A percentile compares a stretch with the other conserved stretches of the same genome.
These are phyloP conservation scores for Aspergillus bertholletiae DNA, from an alignment of 495 filamentous ascomycete genomes.

Conservation along the genomic window DNA sequence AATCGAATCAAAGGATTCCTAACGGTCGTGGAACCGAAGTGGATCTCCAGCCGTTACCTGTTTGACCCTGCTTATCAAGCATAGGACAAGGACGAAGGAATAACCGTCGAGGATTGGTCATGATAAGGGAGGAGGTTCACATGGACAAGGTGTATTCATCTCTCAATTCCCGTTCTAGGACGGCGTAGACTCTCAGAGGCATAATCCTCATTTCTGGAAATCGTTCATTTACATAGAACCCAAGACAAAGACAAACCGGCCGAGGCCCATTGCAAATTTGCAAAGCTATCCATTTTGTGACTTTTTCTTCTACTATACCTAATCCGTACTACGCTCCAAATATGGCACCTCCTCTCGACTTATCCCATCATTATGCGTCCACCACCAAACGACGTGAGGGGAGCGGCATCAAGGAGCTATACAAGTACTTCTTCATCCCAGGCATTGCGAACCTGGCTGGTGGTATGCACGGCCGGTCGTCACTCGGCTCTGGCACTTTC, in stretches of 20 bases:
- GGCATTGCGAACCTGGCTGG: constrained; percentile 85
- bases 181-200: background rate
- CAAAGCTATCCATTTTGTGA: no score
- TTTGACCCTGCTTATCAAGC: constrained; percentile 13
- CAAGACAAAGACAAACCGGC: background rate
- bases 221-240: background rate
- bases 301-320: background rate
- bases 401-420: constrained; percentile 72
- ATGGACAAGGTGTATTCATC: background rate
- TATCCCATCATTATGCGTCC: constrained; percentile 74
- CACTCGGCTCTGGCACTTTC: background rate
- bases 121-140: background rate
- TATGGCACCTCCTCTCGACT: constrained; percentile 54
- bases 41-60: background rate
- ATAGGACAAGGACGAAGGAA: background rate
- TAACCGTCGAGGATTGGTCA: background rate
- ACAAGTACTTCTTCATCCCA: constrained; percentile 80
- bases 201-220: background rate
- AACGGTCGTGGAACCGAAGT: background rate
- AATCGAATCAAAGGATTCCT: background rate
- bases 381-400: constrained; percentile 58
- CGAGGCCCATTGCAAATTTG: background rate
- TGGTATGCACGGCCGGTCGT: constrained; percentile 48
- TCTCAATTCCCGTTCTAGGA: background rate
- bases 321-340: background rate